A percentile compares a stretch with the other conserved stretches of the same genome.
Conservation (phyloP, 805 yeast genomes). For the Monosporozyma unispora region DNA sequence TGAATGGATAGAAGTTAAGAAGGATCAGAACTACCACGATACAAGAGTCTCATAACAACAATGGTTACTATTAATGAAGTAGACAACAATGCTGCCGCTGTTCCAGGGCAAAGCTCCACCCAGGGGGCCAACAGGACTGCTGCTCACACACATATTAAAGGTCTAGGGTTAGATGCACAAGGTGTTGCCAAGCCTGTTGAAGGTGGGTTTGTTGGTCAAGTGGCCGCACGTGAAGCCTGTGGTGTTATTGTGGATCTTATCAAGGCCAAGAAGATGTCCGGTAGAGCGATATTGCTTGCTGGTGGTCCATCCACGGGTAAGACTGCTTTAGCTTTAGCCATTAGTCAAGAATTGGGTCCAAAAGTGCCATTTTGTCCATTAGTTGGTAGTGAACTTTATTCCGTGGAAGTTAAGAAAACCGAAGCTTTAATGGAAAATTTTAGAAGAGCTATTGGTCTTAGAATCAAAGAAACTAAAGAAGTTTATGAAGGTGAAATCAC, state of each 20-base stretch:
- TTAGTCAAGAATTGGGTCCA: slow-evolving; percentile 92
- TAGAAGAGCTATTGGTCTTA: slow-evolving; percentile 89
- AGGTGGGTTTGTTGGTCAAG: slow-evolving; percentile 76
- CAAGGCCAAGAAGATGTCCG: slow-evolving; percentile 86
- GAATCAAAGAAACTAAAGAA: slow-evolving; percentile 94
- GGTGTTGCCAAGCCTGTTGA: slow-evolving; percentile 78
- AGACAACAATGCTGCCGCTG: slow-evolving; percentile 40
- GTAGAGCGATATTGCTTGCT: slow-evolving; percentile 89
- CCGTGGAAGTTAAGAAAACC: slow-evolving; percentile 96
- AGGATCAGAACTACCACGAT: neutral
- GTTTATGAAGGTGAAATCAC: slow-evolving; percentile 98
- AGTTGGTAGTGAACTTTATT: slow-evolving; percentile 87
- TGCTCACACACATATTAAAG: slow-evolving; percentile 94
- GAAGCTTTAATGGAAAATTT: slow-evolving; percentile 94
- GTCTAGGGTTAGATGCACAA: slow-evolving; percentile 85
- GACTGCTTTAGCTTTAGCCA: slow-evolving; percentile 92
- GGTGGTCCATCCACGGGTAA: slow-evolving; percentile 99
- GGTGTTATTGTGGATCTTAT: slow-evolving; percentile 92
- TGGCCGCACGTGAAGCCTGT: slow-evolving; percentile 78
- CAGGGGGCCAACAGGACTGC: slow-evolving; percentile 52
- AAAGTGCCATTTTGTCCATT: slow-evolving; percentile 97
- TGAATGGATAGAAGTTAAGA: neutral
- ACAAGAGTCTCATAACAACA: too few relatives aligned
- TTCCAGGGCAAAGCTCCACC: slow-evolving; percentile 36
- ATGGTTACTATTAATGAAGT: slow-evolving; percentile 80